A percentile compares a stretch with the other conserved stretches of the same genome.
These are phyloP conservation scores for Psilocybe cubensis DNA, from an alignment of 768 basidiomycete species.

Conservation along the genomic window DNA sequence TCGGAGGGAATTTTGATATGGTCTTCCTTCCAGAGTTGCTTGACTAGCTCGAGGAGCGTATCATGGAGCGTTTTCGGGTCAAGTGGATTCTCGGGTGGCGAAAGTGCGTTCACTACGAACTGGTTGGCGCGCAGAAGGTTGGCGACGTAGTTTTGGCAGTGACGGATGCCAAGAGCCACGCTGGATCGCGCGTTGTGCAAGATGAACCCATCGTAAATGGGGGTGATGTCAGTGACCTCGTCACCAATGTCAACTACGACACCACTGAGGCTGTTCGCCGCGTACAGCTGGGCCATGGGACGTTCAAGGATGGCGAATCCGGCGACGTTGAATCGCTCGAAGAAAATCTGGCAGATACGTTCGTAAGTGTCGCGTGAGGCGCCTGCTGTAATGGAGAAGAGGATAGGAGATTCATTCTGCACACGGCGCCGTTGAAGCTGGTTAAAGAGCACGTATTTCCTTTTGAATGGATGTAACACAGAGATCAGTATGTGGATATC, in stretches of 20 bases:
- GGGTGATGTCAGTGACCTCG: conserved; percentile 75
- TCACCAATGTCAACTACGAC: conserved; percentile 83
- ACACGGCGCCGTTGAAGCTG: conserved; percentile 75
- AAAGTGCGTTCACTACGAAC: conserved; percentile 58
- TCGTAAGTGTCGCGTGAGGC: conserved; percentile 73
- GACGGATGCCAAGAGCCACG: conserved; percentile 67
- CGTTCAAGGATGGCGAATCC: conserved; percentile 82
- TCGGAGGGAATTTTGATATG: conserved; percentile 75
- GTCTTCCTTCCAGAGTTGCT: conserved; percentile 64
- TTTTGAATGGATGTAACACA: conserved; percentile 30
- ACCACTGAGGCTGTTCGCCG: conserved; percentile 70
- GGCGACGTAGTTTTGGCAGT: conserved; percentile 80
- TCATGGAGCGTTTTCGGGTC: conserved; percentile 50
- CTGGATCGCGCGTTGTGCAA: conserved; percentile 54
- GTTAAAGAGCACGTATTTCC: conserved; percentile 85
- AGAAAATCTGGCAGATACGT: conserved; percentile 81
- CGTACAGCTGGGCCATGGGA: conserved; percentile 83
- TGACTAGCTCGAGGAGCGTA: conserved; percentile 65
- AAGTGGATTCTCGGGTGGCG: conserved; percentile 52
- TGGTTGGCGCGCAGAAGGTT: conserved; percentile 73
- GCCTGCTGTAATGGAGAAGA: conserved; percentile 70
- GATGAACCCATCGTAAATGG: conserved; percentile 76
- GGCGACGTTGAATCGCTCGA: conserved; percentile 91
- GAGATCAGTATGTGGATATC: background rate
- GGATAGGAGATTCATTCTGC: conserved; percentile 87